These are phyloP conservation scores for Fusarium keratoplasticum DNA, from an alignment of 2,329 filamentous ascomycete species.

Conservation along the genomic window DNA sequence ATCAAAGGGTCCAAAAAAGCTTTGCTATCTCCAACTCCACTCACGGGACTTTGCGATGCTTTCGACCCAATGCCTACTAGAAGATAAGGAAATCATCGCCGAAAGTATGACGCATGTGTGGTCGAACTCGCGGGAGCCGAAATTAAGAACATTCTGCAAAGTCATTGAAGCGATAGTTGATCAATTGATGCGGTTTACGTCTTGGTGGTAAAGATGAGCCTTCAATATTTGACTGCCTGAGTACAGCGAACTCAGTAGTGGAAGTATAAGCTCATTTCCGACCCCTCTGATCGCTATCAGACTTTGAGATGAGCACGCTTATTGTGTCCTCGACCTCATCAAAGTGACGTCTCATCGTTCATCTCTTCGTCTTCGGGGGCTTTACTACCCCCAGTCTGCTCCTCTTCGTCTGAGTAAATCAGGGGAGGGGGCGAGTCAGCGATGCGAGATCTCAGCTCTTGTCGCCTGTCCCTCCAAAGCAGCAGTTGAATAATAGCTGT, in stretches of 20 bases:
- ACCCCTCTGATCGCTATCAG: neutral
- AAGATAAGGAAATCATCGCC: neutral
- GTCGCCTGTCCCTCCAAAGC: neutral
- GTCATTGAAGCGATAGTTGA: neutral
- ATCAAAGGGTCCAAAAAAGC: neutral
- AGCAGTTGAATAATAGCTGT: neutral
- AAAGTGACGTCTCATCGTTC: neutral
- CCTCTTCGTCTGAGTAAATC: neutral
- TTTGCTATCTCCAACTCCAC: neutral
- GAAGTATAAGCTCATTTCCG: neutral
- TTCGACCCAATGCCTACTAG: neutral
- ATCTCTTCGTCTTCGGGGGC: neutral
- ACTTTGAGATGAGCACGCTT: neutral
- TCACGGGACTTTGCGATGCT: neutral
- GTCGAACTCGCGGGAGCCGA: neutral
- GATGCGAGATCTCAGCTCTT: neutral
- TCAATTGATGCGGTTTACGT: neutral
- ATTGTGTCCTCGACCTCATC: neutral
- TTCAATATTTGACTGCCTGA: neutral
- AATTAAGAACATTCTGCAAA: neutral
- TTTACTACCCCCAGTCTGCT: neutral
- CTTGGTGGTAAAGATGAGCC: neutral
- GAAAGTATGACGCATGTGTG: too few relatives aligned
- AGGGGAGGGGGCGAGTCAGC: neutral
- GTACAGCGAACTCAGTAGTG: neutral